Evolutionary conservation across 257 asterid genomes (phyloP).

Genomic region (Capsicum rhomboideum): DNA sequence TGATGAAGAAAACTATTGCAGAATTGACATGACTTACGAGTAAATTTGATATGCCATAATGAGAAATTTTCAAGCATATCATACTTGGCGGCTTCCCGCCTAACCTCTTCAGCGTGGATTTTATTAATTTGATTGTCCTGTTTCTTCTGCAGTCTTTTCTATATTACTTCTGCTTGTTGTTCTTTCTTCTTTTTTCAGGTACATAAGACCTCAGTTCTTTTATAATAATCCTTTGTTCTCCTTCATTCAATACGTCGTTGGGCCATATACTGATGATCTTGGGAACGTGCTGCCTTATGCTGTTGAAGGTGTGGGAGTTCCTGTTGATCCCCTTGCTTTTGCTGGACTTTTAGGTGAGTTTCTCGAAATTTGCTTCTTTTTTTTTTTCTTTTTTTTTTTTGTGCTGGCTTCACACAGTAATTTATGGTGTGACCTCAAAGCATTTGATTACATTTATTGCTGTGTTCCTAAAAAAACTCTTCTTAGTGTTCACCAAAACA

Average conservation of each 20-base stretch:
- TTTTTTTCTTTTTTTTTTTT: neutral
- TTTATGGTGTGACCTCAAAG: neutral
- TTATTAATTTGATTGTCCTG: neutral
- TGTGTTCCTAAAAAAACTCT: neutral
- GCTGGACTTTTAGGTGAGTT: constrained; percentile 82
- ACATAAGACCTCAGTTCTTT: constrained; percentile 88
- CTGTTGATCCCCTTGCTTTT: constrained; percentile 94
- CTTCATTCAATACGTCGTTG: constrained; percentile 72
- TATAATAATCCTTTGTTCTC: constrained; percentile 83
- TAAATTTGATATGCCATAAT: neutral
- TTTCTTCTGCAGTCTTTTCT: neutral
- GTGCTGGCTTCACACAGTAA: neutral
- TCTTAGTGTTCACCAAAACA: neutral
- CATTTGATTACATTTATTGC: neutral
- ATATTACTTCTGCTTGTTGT: neutral
- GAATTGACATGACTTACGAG: neutral
- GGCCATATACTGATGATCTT: constrained; percentile 85
- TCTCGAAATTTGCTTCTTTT: neutral
- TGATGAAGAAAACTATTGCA: neutral
- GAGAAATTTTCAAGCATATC: neutral
- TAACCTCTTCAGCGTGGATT: neutral
- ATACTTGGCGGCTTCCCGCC: neutral
- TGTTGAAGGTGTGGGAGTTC: constrained; percentile 93
- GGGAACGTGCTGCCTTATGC: constrained; percentile 89
- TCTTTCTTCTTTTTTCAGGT: constrained; percentile 37